Conservation (phyloP, 208 protist species). For the Leishmania braziliensis region DNA sequence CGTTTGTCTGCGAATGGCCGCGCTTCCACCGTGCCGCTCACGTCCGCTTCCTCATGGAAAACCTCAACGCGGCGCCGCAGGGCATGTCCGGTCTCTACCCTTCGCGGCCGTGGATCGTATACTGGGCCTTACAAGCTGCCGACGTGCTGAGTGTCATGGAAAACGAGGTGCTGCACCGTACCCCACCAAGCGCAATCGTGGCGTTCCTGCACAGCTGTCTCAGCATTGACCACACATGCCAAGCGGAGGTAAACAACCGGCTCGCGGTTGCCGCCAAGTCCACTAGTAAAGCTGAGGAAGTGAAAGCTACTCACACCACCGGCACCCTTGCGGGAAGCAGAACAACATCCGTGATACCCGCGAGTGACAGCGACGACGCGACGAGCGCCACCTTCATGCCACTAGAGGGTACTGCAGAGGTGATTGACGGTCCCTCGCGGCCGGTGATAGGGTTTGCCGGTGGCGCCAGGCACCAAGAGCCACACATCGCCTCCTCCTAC, state of each 20-base stretch:
- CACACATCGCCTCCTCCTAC: conserved; percentile 88
- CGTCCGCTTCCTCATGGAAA: conserved; percentile 39
- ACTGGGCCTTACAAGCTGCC: conserved; percentile 80
- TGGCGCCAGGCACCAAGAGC: conserved; percentile 63
- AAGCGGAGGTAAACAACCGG: conserved; percentile 12
- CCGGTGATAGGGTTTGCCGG: conserved; percentile 80
- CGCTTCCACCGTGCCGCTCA: conserved; percentile 27
- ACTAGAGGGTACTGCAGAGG: background rate
- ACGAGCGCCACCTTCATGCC: background rate
- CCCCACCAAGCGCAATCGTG: conserved; percentile 43
- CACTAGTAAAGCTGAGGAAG: background rate
- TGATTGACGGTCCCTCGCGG: background rate
- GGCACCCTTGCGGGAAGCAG: background rate
- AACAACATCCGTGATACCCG: background rate
- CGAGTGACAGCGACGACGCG: background rate
- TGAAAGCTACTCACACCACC: conserved; percentile 1
- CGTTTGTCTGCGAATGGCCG: conserved; percentile 6
- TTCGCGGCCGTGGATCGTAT: conserved; percentile 76
- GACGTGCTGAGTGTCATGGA: conserved; percentile 67
- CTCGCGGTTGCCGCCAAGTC: background rate
- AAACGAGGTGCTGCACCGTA: conserved; percentile 38
- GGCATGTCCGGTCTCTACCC: conserved; percentile 43
- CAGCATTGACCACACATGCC: conserved; percentile 28
- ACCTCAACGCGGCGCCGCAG: conserved; percentile 23
- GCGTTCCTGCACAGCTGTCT: conserved; percentile 62